A percentile compares a stretch with the other conserved stretches of the same genome.
phyloP scores from a whole-genome alignment of 1,284 basidiomycete species.

The Quambalaria eucalypti region DNA sequence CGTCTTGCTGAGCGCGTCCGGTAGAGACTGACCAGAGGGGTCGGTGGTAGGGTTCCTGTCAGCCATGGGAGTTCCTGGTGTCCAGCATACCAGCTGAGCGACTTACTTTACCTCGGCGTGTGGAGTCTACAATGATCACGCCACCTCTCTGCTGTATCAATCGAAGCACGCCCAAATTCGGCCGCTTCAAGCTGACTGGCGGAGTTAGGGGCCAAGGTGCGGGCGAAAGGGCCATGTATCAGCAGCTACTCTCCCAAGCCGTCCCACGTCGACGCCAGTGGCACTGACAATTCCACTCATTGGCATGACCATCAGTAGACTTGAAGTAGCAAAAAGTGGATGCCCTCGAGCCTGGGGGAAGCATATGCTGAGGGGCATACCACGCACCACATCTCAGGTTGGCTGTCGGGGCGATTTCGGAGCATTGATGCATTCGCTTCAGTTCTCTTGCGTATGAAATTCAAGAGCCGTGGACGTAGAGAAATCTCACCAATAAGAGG shows the following conservation, averaged over 20 bases:
- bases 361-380: slow-evolving; percentile 62
- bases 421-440: too few species aligned
- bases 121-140: slow-evolving; percentile 76
- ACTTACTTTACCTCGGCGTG: slow-evolving; percentile 68
- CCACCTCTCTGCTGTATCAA: slow-evolving; percentile 57
- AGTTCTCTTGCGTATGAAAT: too few species aligned
- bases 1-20: slow-evolving; percentile 88
- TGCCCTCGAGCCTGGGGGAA: slow-evolving; percentile 47
- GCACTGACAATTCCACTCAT: slow-evolving; percentile 44
- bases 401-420: slow-evolving; percentile 55
- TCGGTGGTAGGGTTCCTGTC: too few species aligned
- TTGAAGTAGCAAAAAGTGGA: slow-evolving; percentile 74
- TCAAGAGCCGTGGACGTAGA: slow-evolving; percentile 5
- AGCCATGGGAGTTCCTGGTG: neutral
- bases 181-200: slow-evolving; percentile 49
- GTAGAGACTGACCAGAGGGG: slow-evolving; percentile 65
- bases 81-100: neutral
- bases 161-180: slow-evolving; percentile 71
- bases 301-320: slow-evolving; percentile 86
- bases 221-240: neutral
- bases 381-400: slow-evolving; percentile 89
- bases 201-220: neutral
- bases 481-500: slow-evolving; percentile 5
- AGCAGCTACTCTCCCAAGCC: slow-evolving; percentile 2
- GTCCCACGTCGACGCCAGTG: too few species aligned